phyloP scores from a whole-genome alignment of 2,329 filamentous ascomycete genomes.

The Metarhizium guizhouense region DNA sequence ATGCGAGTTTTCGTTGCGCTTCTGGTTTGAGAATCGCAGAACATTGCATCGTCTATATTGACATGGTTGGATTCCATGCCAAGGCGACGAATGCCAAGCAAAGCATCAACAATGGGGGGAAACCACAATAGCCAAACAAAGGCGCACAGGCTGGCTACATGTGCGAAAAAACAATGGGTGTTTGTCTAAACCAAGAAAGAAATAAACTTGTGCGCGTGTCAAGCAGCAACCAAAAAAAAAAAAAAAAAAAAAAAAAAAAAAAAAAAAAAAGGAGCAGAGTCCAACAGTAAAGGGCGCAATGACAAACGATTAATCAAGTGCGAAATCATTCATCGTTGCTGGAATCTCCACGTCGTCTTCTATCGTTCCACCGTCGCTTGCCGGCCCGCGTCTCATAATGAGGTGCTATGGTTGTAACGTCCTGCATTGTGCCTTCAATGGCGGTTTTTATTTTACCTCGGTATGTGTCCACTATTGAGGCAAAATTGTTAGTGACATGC shows the following conservation, averaged over 20 bases:
- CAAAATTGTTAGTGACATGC: slow-evolving; percentile 5
- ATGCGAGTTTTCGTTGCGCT: not conserved
- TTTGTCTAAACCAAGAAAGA: not conserved
- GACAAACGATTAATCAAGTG: not conserved
- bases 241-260: no score
- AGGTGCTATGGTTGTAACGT: slow-evolving; percentile 62
- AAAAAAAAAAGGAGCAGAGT: not conserved
- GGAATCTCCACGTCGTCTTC: slow-evolving; percentile 30
- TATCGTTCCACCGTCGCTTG: slow-evolving; percentile 66
- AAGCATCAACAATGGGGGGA: not conserved
- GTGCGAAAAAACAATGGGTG: not conserved
- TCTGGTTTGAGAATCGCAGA: not conserved
- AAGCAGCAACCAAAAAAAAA: not conserved
- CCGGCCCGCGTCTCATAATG: slow-evolving; percentile 86
- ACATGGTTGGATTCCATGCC: not conserved
- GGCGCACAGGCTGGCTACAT: not conserved
- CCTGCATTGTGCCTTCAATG: slow-evolving; percentile 70
- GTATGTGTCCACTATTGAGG: slow-evolving; percentile 72
- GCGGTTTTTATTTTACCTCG: slow-evolving; percentile 82
- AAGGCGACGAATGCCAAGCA: not conserved
- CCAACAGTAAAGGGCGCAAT: not conserved
- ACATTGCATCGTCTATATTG: not conserved
- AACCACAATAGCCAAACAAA: not conserved
- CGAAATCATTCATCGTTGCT: slow-evolving; percentile 18
- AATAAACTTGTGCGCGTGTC: not conserved